phyloP scores from a whole-genome alignment of 202 grass and related monocot species.

The Zizania palustris region DNA sequence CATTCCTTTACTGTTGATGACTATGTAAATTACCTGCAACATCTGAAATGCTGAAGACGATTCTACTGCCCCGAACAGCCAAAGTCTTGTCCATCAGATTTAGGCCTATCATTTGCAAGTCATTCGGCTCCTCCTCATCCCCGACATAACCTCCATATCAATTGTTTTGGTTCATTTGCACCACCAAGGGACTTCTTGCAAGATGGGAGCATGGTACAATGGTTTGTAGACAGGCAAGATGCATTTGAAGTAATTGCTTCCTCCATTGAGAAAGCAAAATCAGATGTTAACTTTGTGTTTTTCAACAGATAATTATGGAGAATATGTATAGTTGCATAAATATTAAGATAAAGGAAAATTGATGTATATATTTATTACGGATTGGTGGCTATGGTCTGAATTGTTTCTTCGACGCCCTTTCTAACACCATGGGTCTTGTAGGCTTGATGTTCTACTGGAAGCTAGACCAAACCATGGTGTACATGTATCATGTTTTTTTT shows the following conservation, averaged over 20 bases:
- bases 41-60: slow-evolving; percentile 90
- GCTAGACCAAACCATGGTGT: slow-evolving; percentile 91
- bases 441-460: slow-evolving; percentile 83
- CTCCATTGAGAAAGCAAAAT: slow-evolving; percentile 96
- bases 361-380: slow-evolving; percentile 92
- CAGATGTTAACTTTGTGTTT: slow-evolving; percentile 57
- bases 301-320: slow-evolving; percentile 26
- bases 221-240: slow-evolving; percentile 90
- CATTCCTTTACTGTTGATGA: no score
- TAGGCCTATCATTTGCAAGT: slow-evolving; percentile 75
- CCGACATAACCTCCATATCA: slow-evolving; percentile 79
- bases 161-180: slow-evolving; percentile 91
- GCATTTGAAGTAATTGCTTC: slow-evolving; percentile 82
- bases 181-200: slow-evolving; percentile 80
- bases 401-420: slow-evolving; percentile 88
- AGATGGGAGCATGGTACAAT: slow-evolving; percentile 73
- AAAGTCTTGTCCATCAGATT: slow-evolving; percentile 97
- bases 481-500: slow-evolving; percentile 55
- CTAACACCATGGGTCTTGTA: slow-evolving; percentile 68
- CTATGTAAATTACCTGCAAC: slow-evolving; percentile 96
- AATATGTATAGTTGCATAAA: background rate
- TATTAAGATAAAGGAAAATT: slow-evolving; percentile 39
- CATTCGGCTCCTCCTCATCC: slow-evolving; percentile 62
- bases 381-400: slow-evolving; percentile 92
- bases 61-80: slow-evolving; percentile 58